phyloP scores from a whole-genome alignment of 1,284 basidiomycete species.

The Tranzscheliella williamsii region DNA sequence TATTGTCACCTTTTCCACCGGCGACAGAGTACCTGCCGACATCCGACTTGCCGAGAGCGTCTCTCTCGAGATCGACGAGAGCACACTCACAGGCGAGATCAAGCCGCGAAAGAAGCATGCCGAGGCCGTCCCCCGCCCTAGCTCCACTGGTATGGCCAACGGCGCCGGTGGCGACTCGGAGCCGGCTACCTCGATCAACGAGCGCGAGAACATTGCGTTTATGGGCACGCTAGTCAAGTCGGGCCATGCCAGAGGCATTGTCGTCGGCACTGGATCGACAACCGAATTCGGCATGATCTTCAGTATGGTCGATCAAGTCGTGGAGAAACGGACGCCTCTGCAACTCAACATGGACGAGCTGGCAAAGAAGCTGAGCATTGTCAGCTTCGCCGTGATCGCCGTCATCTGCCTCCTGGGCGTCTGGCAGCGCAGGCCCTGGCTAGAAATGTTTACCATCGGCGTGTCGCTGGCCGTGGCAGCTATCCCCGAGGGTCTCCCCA shows the following conservation, averaged over 20 bases:
- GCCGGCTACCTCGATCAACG: constrained; percentile 68
- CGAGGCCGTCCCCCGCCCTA: constrained; percentile 62
- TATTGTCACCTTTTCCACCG: constrained; percentile 78
- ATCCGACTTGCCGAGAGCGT: constrained; percentile 77
- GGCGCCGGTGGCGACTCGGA: constrained; percentile 1
- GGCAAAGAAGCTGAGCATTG: constrained; percentile 83
- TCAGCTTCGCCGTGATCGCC: constrained; percentile 90
- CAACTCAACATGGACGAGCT: constrained; percentile 96
- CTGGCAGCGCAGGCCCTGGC: constrained; percentile 81
- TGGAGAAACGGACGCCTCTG: constrained; percentile 88
- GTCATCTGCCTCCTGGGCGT: constrained; percentile 90
- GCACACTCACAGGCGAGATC: constrained; percentile 91
- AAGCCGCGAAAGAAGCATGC: constrained; percentile 74
- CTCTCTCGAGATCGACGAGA: constrained; percentile 92
- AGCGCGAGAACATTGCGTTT: constrained; percentile 85
- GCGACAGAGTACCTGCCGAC: constrained; percentile 94
- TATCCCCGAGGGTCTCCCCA: constrained; percentile 94
- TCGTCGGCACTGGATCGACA: constrained; percentile 83
- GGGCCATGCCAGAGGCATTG: constrained; percentile 82
- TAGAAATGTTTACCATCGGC: constrained; percentile 99
- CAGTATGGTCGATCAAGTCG: constrained; percentile 96
- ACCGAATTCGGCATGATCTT: constrained; percentile 97
- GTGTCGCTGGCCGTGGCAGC: constrained; percentile 95
- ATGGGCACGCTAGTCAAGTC: constrained; percentile 97
- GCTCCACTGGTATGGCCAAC: background rate